A percentile compares a stretch with the other conserved stretches of the same genome.
Evolutionary conservation across 164 flowering plant species (phyloP).

Genomic region (Annona cherimola): DNA sequence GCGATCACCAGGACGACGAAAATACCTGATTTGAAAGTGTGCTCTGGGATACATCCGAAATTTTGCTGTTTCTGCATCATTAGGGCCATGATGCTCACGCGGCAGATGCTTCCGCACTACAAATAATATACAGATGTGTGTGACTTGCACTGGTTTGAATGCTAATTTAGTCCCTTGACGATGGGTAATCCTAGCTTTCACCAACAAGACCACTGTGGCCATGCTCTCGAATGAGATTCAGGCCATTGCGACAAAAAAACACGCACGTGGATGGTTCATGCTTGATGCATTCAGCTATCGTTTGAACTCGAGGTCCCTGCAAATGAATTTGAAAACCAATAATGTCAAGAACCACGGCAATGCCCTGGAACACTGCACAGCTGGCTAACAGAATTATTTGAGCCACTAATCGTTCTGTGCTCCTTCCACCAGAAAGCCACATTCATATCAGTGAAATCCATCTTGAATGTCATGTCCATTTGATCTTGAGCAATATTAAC

Average conservation of each 20-base stretch:
- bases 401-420: background rate
- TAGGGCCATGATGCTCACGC: background rate
- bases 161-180: background rate
- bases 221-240: background rate
- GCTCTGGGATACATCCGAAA: background rate
- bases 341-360: background rate
- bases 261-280: background rate
- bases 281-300: background rate
- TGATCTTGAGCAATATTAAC: too few relatives aligned
- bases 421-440: too few relatives aligned
- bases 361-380: background rate
- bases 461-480: too few relatives aligned
- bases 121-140: background rate
- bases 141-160: background rate
- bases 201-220: background rate
- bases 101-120: background rate
- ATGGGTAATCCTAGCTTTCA: background rate
- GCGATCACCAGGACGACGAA: too few relatives aligned
- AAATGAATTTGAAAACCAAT: background rate
- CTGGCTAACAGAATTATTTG: too few relatives aligned
- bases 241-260: background rate
- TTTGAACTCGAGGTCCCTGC: background rate
- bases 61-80: too few relatives aligned
- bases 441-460: too few relatives aligned
- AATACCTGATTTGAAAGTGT: too few relatives aligned